Conservation (phyloP, 2,329 filamentous ascomycete genomes). For the Monilinia laxa region DNA sequence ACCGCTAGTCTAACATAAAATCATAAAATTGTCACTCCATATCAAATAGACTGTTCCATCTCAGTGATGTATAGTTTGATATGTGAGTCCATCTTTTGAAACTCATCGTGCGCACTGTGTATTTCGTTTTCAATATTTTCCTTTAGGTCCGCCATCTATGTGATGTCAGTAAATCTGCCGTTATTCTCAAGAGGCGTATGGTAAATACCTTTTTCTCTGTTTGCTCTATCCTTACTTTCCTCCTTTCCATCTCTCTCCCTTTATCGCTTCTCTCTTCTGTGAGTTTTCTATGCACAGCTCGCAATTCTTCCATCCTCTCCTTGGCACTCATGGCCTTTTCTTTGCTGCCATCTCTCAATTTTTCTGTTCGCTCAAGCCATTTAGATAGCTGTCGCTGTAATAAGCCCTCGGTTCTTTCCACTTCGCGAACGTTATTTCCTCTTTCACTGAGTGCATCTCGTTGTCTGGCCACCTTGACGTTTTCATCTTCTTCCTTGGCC, state of each 20-base stretch:
- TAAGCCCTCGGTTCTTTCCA: slow-evolving; percentile 83
- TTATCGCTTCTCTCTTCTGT: slow-evolving; percentile 85
- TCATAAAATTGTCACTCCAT: slow-evolving; percentile 26
- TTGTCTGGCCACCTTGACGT: slow-evolving; percentile 74
- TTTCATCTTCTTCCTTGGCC: slow-evolving; percentile 87
- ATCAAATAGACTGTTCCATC: slow-evolving; percentile 78
- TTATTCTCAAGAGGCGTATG: not conserved
- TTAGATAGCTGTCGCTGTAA: slow-evolving; percentile 81
- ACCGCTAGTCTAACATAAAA: slow-evolving; percentile 24
- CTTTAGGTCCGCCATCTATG: slow-evolving; percentile 92
- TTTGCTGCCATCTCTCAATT: slow-evolving; percentile 74
- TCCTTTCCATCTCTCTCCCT: slow-evolving; percentile 85
- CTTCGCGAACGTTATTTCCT: slow-evolving; percentile 84
- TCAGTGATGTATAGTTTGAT: slow-evolving; percentile 98
- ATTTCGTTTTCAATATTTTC: slow-evolving; percentile 97
- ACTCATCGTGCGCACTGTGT: slow-evolving; percentile 86
- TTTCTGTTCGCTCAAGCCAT: slow-evolving; percentile 83
- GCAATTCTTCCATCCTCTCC: slow-evolving; percentile 85
- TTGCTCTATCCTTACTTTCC: slow-evolving; percentile 92
- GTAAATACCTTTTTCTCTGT: slow-evolving; percentile 92
- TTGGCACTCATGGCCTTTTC: slow-evolving; percentile 80
- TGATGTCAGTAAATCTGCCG: slow-evolving; percentile 14
- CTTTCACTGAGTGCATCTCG: slow-evolving; percentile 84
- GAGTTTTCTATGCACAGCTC: slow-evolving; percentile 74
- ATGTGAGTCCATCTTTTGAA: slow-evolving; percentile 95